phyloP scores from a whole-genome alignment of 192 early-diverging fungal genomes.

The Umbelopsis sp. region DNA sequence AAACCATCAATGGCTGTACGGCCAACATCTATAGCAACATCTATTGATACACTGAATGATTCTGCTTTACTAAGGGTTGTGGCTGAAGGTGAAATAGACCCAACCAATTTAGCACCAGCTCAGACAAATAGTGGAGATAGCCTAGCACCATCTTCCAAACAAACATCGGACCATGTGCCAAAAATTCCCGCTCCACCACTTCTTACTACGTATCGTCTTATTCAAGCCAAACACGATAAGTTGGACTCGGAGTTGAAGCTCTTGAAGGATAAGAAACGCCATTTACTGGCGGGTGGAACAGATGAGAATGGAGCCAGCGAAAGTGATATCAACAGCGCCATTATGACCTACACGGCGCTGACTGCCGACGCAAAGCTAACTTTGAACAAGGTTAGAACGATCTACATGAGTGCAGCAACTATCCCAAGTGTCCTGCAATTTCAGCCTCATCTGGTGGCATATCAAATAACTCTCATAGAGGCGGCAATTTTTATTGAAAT shows the following conservation, averaged over 20 bases:
- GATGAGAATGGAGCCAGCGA: slow-evolving; percentile 32
- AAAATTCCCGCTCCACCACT: slow-evolving; percentile 61
- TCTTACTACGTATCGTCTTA: slow-evolving; percentile 48
- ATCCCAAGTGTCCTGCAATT: slow-evolving; percentile 62
- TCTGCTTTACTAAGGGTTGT: slow-evolving; percentile 30
- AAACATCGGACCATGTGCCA: slow-evolving; percentile 57
- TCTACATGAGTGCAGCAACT: slow-evolving; percentile 55
- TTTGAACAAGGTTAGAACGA: slow-evolving; percentile 54
- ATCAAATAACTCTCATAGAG: slow-evolving; percentile 71
- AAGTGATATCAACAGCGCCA: slow-evolving; percentile 46
- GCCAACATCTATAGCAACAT: neutral
- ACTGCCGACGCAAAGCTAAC: slow-evolving; percentile 53
- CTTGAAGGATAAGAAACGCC: slow-evolving; percentile 28
- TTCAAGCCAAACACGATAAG: slow-evolving; percentile 49
- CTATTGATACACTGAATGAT: slow-evolving; percentile 9
- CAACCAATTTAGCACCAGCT: slow-evolving; percentile 56
- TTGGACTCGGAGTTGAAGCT: slow-evolving; percentile 42
- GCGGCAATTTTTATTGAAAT: slow-evolving; percentile 69
- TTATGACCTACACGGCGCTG: slow-evolving; percentile 45
- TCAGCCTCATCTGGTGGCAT: slow-evolving; percentile 65
- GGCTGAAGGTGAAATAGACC: slow-evolving; percentile 58
- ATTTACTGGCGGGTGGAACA: neutral
- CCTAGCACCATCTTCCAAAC: slow-evolving; percentile 36
- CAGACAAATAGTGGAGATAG: slow-evolving; percentile 53
- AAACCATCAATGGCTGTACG: neutral